phyloP scores from a whole-genome alignment of 2,329 filamentous ascomycete genomes.

The Ascochyta fabae region DNA sequence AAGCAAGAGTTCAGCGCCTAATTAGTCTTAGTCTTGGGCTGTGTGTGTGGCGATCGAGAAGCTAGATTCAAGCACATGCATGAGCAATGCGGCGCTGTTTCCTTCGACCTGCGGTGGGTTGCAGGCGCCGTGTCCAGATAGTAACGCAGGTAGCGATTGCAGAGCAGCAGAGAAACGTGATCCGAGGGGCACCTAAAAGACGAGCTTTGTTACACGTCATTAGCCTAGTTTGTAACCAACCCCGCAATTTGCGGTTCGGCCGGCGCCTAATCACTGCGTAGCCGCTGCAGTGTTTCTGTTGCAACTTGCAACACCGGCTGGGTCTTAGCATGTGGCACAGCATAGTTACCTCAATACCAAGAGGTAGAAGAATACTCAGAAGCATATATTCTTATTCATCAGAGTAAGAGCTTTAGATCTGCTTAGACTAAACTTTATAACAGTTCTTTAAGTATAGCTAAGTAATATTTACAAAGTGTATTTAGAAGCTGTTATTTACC shows the following conservation, averaged over 20 bases:
- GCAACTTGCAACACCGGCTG: too few species aligned
- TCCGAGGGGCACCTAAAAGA: not conserved
- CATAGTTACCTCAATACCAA: too few species aligned
- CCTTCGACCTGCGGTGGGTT: not conserved
- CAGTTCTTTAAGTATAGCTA: too few species aligned
- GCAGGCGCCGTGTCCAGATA: not conserved
- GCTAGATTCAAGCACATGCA: not conserved
- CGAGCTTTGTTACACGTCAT: not conserved
- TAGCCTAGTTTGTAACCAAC: not conserved
- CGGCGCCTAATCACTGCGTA: not conserved
- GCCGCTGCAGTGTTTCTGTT: too few species aligned
- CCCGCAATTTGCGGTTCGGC: not conserved
- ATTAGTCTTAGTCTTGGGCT: not conserved
- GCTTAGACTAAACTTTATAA: too few species aligned
- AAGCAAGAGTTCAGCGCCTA: not conserved
- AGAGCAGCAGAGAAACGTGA: too few species aligned
- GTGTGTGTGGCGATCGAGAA: not conserved
- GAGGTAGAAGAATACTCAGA: too few species aligned
- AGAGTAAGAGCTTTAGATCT: too few species aligned
- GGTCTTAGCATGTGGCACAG: too few species aligned
- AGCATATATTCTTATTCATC: too few species aligned
- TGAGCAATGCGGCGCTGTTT: not conserved
- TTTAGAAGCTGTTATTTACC: too few species aligned
- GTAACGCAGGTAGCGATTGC: not conserved
- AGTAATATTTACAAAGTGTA: too few species aligned